A percentile compares a stretch with the other conserved stretches of the same genome.
Conservation (phyloP, 2,329 filamentous ascomycete genomes). For the Colletotrichum aenigma region DNA sequence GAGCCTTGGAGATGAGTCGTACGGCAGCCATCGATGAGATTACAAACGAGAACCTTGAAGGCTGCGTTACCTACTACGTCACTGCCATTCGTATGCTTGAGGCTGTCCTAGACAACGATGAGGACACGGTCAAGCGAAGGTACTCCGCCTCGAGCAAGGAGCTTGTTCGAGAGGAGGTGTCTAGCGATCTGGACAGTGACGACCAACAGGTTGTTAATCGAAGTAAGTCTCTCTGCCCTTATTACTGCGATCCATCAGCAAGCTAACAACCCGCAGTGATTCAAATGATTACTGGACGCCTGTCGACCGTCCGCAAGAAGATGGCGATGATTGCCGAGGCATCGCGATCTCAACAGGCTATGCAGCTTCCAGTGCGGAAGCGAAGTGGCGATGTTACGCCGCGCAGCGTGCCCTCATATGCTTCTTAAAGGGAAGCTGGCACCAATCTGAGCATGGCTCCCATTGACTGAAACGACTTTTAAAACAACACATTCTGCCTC, state of each 20-base stretch:
- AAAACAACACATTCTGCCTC: background rate
- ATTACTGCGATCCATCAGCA: background rate
- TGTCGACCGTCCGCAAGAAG: conserved; percentile 63
- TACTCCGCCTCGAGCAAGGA: conserved; percentile 44
- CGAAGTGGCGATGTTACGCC: conserved; percentile 62
- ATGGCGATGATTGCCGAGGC: conserved; percentile 65
- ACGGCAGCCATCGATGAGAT: conserved; percentile 95
- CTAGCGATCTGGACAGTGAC: conserved; percentile 64
- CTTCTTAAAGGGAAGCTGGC: conserved; percentile 32
- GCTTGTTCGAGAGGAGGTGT: conserved; percentile 42
- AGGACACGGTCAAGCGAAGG: conserved; percentile 49
- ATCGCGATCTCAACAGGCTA: conserved; percentile 51
- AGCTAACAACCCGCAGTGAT: conserved; percentile 54
- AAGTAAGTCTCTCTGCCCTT: conserved; percentile 53
- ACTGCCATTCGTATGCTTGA: conserved; percentile 96
- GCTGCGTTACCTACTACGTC: conserved; percentile 91
- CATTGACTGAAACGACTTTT: background rate
- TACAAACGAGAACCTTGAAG: conserved; percentile 83
- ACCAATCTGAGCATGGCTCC: background rate
- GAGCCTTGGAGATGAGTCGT: conserved; percentile 95
- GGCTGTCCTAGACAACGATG: conserved; percentile 88
- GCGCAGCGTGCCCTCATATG: conserved; percentile 56
- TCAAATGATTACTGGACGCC: conserved; percentile 63
- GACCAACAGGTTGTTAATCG: conserved; percentile 76
- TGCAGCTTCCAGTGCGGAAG: conserved; percentile 46